Conservation (phyloP, 306 rosid species). For the Inga laurina region DNA sequence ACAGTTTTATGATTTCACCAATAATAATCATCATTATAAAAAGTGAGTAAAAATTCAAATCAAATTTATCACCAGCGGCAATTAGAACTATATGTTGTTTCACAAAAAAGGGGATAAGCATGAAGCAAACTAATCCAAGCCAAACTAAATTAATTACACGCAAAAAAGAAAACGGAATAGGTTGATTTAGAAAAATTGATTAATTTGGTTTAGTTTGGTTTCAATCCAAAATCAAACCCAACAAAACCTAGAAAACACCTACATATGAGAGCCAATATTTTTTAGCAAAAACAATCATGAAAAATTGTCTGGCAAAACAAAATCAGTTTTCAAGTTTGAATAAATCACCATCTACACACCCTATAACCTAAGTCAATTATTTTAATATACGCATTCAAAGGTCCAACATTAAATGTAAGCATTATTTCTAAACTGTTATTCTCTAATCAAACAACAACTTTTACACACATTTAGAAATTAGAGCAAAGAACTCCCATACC, state of each 20-base stretch:
- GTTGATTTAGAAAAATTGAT: neutral
- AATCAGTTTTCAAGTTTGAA: neutral
- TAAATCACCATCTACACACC: neutral
- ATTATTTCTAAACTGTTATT: neutral
- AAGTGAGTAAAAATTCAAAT: neutral
- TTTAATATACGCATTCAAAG: neutral
- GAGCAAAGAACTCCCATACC: conserved; percentile 52
- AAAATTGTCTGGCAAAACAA: neutral
- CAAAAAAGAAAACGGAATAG: neutral
- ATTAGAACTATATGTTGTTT: neutral
- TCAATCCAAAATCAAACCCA: neutral
- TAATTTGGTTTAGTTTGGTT: no score
- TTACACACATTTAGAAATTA: conserved; percentile 3
- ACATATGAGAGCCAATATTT: neutral
- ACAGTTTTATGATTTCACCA: no score
- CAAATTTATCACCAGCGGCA: neutral
- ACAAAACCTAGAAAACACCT: neutral
- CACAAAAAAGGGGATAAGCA: neutral
- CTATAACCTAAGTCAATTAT: neutral
- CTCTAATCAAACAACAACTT: neutral
- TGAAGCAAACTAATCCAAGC: neutral
- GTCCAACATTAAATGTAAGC: neutral
- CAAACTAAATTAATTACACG: neutral
- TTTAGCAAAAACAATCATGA: neutral
- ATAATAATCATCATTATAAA: neutral